Percentiles rank a stretch among this genome's conserved stretches.
phyloP scores from a whole-genome alignment of 129 eudicot genomes.

The Erigeron canadensis region DNA sequence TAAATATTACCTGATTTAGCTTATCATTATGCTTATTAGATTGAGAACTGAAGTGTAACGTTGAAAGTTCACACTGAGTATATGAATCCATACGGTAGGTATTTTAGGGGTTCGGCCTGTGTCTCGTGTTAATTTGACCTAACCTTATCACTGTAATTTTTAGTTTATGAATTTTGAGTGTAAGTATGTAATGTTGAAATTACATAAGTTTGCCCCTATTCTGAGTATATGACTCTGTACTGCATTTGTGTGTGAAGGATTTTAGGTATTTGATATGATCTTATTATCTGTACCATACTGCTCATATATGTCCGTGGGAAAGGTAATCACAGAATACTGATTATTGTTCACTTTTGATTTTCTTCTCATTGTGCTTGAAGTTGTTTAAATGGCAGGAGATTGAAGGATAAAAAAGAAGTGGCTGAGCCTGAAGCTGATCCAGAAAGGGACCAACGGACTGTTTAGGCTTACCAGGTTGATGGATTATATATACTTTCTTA shows the following conservation, averaged over 20 bases:
- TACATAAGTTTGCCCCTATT: neutral
- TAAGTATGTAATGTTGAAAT: no score
- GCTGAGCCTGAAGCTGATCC: slow-evolving; percentile 99
- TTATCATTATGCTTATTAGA: neutral
- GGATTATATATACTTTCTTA: neutral
- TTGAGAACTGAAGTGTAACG: neutral
- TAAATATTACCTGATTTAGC: neutral
- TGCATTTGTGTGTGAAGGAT: neutral
- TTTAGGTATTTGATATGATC: neutral
- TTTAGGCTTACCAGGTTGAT: slow-evolving; percentile 90
- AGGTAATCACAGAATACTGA: slow-evolving; percentile 23
- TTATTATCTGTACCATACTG: no score
- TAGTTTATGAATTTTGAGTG: no score
- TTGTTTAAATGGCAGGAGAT: slow-evolving; percentile 64
- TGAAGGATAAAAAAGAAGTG: slow-evolving; percentile 77
- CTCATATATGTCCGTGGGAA: no score
- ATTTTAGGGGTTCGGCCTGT: no score
- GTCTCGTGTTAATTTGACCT: no score
- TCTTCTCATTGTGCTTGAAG: slow-evolving; percentile 28
- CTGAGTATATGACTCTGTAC: neutral
- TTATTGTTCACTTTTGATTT: neutral
- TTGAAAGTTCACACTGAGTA: neutral
- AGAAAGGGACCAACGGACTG: slow-evolving; percentile 98
- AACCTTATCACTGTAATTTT: no score
- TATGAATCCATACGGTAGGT: neutral